phyloP scores from a whole-genome alignment of 257 asterid genomes.

The Eustoma russellianum region DNA sequence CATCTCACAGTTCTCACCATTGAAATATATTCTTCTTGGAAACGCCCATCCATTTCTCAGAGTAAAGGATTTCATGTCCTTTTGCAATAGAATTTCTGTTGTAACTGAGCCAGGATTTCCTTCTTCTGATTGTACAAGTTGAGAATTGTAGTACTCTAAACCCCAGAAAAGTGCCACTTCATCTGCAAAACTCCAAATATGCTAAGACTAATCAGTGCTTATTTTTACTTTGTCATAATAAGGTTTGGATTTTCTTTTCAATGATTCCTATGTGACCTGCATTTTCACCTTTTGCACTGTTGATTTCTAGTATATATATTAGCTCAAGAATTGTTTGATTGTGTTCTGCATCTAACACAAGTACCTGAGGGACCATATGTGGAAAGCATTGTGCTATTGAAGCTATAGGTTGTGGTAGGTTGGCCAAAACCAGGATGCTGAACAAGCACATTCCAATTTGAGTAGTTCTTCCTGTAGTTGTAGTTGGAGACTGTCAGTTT shows the following conservation, averaged over 20 bases:
- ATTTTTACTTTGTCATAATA: no score
- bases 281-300: no score
- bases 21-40: conserved; percentile 59
- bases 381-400: conserved; percentile 40
- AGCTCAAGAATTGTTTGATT: no score
- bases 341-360: no score
- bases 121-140: conserved; percentile 33
- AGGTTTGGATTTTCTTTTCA: no score
- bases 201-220: no score
- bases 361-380: conserved; percentile 39
- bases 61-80: conserved; percentile 43
- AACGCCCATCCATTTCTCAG: conserved; percentile 63
- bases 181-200: conserved; percentile 28
- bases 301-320: no score
- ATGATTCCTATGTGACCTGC: no score
- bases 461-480: conserved; percentile 45
- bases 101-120: conserved; percentile 41
- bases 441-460: conserved; percentile 54
- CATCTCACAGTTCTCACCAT: conserved; percentile 66
- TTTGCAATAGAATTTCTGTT: conserved; percentile 47
- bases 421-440: conserved; percentile 60
- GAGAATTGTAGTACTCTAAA: conserved; percentile 29
- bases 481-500: conserved; percentile 55
- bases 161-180: conserved; percentile 71
- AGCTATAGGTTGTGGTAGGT: conserved; percentile 32